Base-by-base conservation (phyloP, 1,284 basidiomycete genomes). In the Melampsora larici-populina region DNA sequence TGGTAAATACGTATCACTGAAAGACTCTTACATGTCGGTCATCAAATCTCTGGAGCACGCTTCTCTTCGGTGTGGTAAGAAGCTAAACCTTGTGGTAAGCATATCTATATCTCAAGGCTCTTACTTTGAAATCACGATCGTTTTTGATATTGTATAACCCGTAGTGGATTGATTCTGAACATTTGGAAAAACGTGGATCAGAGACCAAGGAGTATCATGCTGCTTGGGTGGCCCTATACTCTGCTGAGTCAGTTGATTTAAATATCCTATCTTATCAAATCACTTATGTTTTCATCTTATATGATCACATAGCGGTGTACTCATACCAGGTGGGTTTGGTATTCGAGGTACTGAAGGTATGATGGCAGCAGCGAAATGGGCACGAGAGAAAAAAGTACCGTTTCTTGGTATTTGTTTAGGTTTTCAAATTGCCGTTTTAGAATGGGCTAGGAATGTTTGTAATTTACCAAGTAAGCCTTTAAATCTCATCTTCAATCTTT, bases 21-120 rank as follows among this genome's bases (percentile, higher is more conserved):
- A 96, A 84, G 96, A 99, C 85, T 97, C 94, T 49, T 99, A 99
- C 85, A 98, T 98, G 92, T 94, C 92, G 49, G 97, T 99, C 72
- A 91, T 91, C 83, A 99, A 99, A 86, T 90, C 97, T 33, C 88
- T 99, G 60, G 96, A 99, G 85, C 96, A 99, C 85, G 94, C 96
- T 6, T 92, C 94, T 0, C 92, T 99, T 86, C 89, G 93, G 68
- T 92, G 95, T 80, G 90, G 90, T 79, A 87, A 93, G 79, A 95
- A 92, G 83, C 87, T 97, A 60, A 87, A 87, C 76, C 87, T 97
- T 36, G 88, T 92, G 82, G 93, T 91, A 80, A 69, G 88, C 85
- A 13, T 15, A 46, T 31, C 24, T 29, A 31, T 51, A 18, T 24
- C 31, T 46, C 29, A 24, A 65, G 11, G 15, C 48, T 69, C 49